A percentile compares a stretch with the other conserved stretches of the same genome.
Evolutionary conservation across 2,329 filamentous ascomycete genomes (phyloP).

Genomic region (Ophiostoma montium): DNA sequence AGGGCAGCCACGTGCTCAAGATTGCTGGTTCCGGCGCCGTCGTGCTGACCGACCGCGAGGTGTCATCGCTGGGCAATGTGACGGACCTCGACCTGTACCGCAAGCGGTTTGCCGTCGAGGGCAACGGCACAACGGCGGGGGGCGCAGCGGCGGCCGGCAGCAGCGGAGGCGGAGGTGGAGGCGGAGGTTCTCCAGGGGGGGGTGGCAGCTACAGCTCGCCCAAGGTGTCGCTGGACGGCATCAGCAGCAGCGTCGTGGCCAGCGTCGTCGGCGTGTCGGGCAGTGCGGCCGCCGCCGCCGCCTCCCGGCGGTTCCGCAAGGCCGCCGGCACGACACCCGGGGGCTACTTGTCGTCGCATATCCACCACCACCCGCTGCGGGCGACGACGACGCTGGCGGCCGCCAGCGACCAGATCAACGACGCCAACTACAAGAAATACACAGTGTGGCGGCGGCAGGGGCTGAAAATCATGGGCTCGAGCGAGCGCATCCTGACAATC

Average conservation of each 20-base stretch:
- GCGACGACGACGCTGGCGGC: background rate
- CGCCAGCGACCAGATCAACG: conserved; percentile 31
- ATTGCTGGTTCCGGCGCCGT: conserved; percentile 61
- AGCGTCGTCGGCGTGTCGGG: conserved; percentile 21
- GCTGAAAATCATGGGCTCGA: conserved; percentile 64
- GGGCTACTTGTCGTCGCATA: conserved; percentile 28
- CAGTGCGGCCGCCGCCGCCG: background rate
- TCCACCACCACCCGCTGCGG: conserved; percentile 51
- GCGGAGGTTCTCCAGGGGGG: conserved; percentile 1
- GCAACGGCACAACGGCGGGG: too few species aligned
- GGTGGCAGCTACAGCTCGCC: conserved; percentile 34
- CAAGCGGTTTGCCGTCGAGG: conserved; percentile 54
- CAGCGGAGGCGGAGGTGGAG: background rate
- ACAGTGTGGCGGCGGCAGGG: conserved; percentile 71
- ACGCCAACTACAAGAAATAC: conserved; percentile 57
- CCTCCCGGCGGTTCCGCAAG: conserved; percentile 10
- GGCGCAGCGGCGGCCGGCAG: conserved; percentile 42
- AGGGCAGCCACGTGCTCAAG: conserved; percentile 65
- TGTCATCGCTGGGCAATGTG: conserved; percentile 63
- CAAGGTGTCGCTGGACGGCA: conserved; percentile 40
- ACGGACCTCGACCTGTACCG: conserved; percentile 63
- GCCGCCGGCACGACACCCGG: conserved; percentile 22
- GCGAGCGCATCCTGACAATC: conserved; percentile 63
- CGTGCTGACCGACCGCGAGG: conserved; percentile 61
- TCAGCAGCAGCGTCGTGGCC: conserved; percentile 28